Conservation (phyloP, 805 yeast genomes). For the Metschnikowia santaceciliae region DNA sequence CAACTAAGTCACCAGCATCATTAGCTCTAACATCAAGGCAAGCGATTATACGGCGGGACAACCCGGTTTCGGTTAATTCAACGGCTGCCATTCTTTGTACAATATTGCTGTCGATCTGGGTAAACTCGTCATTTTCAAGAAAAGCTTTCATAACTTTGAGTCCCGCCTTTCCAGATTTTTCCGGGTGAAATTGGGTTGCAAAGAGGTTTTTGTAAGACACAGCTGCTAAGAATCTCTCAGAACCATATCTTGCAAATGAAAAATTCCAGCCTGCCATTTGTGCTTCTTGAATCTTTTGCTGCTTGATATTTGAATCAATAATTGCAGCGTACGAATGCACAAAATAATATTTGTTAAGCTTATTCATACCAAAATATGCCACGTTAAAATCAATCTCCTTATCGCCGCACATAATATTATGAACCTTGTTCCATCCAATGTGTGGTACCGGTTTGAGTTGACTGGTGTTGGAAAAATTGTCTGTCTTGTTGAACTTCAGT, state of each 20-base stretch:
- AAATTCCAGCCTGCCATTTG: constrained; percentile 60
- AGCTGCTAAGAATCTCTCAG: constrained; percentile 81
- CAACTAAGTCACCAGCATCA: constrained; percentile 92
- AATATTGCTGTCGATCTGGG: constrained; percentile 13
- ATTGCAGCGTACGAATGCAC: constrained; percentile 92
- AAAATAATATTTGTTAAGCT: constrained; percentile 75
- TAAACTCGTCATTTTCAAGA: constrained; percentile 44
- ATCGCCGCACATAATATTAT: constrained; percentile 22
- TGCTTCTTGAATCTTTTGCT: constrained; percentile 26
- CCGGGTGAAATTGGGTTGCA: constrained; percentile 99
- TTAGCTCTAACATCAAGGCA: constrained; percentile 96
- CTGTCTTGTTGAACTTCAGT: constrained; percentile 49
- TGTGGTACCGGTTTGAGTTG: constrained; percentile 83
- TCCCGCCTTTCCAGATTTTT: constrained; percentile 92
- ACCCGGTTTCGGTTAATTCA: constrained; percentile 41
- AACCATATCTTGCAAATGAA: constrained; percentile 69
- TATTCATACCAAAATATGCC: constrained; percentile 59
- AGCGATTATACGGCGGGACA: constrained; percentile 89
- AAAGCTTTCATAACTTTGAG: constrained; percentile 71
- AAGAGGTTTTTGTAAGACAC: constrained; percentile 70
- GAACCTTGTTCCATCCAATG: constrained; percentile 86
- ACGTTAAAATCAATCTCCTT: constrained; percentile 21
- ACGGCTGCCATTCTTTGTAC: constrained; percentile 10
- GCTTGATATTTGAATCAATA: constrained; percentile 31
- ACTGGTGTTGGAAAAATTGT: constrained; percentile 28